Conservation (phyloP, 176 grass and related monocot species). For the Lolium rigidum region DNA sequence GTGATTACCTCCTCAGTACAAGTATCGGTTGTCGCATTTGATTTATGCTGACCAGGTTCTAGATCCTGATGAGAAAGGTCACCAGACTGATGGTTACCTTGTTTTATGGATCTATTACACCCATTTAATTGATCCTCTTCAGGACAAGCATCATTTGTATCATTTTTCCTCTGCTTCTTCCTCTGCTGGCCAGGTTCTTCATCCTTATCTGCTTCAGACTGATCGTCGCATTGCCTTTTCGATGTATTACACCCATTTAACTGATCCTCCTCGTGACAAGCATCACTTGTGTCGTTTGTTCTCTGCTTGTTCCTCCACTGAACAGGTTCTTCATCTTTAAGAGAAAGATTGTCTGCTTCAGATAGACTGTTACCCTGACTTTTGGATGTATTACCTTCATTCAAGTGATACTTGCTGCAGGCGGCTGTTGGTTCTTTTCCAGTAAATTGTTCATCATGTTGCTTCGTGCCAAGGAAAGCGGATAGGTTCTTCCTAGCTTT, state of each 20-base stretch:
- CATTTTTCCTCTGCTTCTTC: slow-evolving; percentile 7
- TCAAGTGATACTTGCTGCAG: slow-evolving; percentile 27
- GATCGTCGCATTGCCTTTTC: slow-evolving; percentile 8
- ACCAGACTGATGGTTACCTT: slow-evolving; percentile 23
- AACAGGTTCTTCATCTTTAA: slow-evolving; percentile 18
- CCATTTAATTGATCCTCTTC: slow-evolving; percentile 18
- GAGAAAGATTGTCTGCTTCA: slow-evolving; percentile 17
- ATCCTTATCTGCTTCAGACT: slow-evolving; percentile 1
- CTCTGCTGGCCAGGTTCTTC: slow-evolving; percentile 23
- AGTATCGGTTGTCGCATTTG: slow-evolving; percentile 23
- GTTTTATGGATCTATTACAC: slow-evolving; percentile 23
- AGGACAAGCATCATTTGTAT: background rate
- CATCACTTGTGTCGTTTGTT: slow-evolving; percentile 30
- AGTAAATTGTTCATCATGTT: slow-evolving; percentile 19
- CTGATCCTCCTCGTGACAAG: slow-evolving; percentile 21
- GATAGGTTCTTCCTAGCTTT: slow-evolving; percentile 43
- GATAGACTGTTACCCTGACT: slow-evolving; percentile 20
- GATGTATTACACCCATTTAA: slow-evolving; percentile 38
- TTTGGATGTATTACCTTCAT: slow-evolving; percentile 31
- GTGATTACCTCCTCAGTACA: slow-evolving; percentile 22
- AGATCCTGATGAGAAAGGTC: slow-evolving; percentile 23
- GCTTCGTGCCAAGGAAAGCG: slow-evolving; percentile 34
- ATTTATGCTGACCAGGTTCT: slow-evolving; percentile 39
- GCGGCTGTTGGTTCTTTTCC: slow-evolving; percentile 7
- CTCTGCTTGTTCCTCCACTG: slow-evolving; percentile 31